Evolutionary conservation across 2,329 filamentous ascomycete species (phyloP), one percentile per base, ranked within the genome.

Genomic region (Colletotrichum sublineola): DNA sequence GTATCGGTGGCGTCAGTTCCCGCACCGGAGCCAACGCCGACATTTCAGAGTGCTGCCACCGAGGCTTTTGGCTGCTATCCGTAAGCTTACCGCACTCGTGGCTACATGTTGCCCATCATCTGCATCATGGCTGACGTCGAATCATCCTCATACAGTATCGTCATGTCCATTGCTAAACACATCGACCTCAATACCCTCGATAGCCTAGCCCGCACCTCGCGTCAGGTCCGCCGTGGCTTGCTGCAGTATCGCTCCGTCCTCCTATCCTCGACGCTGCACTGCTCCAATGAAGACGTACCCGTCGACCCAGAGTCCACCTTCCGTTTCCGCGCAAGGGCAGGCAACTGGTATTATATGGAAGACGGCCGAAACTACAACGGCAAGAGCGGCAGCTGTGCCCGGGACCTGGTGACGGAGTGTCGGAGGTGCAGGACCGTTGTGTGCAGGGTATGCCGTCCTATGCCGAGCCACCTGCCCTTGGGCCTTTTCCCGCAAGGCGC

Each of bases 111-210:
- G 1, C 31, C n/a, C 33, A 8, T 31, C 31, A 8, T 31, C 31
- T 11, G 33, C 14, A 64, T 46, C 50, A 36, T 38, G 38, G 36
- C 68, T 72, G 38, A 68, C 46, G 40, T 2, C 61, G 60, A 67
- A 36, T 64, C 4, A 36, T 64, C 4, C n/a, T 68, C 5, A 12
- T 8, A 55, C 84, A 97, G 95, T 77, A 90, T 97, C 79, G 90
- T 93, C 76, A 89, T 91, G 75, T 89, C 92, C 77, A 89, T 98
- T 75, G 93, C 93, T 61, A 88, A 90, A 42, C 88, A 89, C 76
- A 90, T 98, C 80, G 96, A 98, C 80, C 89, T 97, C 63, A 97
- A 96, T 81, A 92, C 94, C 18, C 89, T 98, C 77, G 92, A 97
- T 81, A 91, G 92, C 75, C 89, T 98, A 29, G 93, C 95, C 63